Base-by-base conservation (phyloP, 108 stramenopile species). In the Heterococcus sp. region DNA sequence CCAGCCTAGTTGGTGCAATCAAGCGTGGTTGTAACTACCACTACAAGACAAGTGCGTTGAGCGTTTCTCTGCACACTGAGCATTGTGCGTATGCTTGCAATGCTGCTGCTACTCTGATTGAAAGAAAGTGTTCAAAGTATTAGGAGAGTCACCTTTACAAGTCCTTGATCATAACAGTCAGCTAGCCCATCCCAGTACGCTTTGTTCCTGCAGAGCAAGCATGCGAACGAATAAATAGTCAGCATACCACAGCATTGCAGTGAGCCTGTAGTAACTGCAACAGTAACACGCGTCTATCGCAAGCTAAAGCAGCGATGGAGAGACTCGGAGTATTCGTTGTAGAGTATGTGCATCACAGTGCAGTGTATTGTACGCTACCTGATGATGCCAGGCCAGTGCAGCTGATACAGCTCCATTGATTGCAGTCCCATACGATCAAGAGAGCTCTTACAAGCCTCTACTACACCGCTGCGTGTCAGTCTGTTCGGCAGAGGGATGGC, bases 311-410 rank as follows among this genome's bases (percentile, higher is more conserved):
- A n/a, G n/a, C n/a, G n/a, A n/a, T n/a, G n/a, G n/a, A n/a, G n/a
- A n/a, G n/a, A n/a, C n/a, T n/a, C n/a, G n/a, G n/a, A n/a, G n/a
- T n/a, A n/a, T n/a, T n/a, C n/a, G n/a, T n/a, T n/a, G n/a, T n/a
- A n/a, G n/a, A n/a, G n/a, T n/a, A n/a, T n/a, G n/a, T n/a, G n/a
- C n/a, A n/a, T n/a, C n/a, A n/a, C n/a, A n/a, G n/a, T n/a, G n/a
- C n/a, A n/a, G n/a, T n/a, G n/a, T n/a, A n/a, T n/a, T n/a, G n/a
- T n/a, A n/a, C n/a, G n/a, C n/a, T n/a, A n/a, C n/a, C n/a, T n/a
- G n/a, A n/a, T n/a, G n/a, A n/a, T n/a, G n/a, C n/a, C 88, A 26
- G 92, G 92, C 76, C 92, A 94, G 71, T 93, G 92, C 32, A 94
- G 91, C 86, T 93, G 93, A 73, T 94, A 94, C 71, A 94, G 85